Percentiles rank a stretch among this genome's conserved stretches.
Evolutionary conservation across 495 filamentous ascomycete genomes (phyloP).

Genomic region (Aspergillus saccharolyticus): DNA sequence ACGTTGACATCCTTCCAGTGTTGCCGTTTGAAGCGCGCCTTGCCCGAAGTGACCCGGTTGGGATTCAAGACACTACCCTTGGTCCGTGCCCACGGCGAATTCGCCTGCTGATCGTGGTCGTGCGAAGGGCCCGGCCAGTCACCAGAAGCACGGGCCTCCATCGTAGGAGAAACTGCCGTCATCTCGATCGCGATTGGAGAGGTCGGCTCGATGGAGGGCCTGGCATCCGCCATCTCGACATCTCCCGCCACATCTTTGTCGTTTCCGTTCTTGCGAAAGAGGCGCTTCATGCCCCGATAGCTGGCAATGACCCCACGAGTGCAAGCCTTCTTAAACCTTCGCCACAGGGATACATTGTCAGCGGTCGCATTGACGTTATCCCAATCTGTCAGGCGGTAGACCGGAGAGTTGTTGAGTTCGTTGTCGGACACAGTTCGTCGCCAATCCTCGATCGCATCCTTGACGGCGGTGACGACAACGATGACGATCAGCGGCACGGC

Average conservation of each 20-base stretch:
- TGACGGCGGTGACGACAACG: constrained; percentile 76
- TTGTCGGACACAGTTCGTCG: constrained; percentile 84
- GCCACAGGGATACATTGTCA: constrained; percentile 78
- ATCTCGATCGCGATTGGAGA: constrained; percentile 67
- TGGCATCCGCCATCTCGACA: neutral
- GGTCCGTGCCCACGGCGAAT: constrained; percentile 25
- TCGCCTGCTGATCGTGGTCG: constrained; percentile 7
- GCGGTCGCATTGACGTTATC: constrained; percentile 86
- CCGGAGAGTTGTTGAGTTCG: constrained; percentile 89
- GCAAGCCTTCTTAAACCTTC: constrained; percentile 81
- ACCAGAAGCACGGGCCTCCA: constrained; percentile 31
- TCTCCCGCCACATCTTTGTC: constrained; percentile 37
- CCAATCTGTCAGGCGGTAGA: constrained; percentile 79
- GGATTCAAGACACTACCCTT: constrained; percentile 58
- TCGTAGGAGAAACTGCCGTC: constrained; percentile 84
- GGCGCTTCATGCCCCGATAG: constrained; percentile 51
- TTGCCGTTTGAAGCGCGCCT: constrained; percentile 77
- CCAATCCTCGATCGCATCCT: constrained; percentile 94
- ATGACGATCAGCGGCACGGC: constrained; percentile 90
- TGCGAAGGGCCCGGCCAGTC: neutral
- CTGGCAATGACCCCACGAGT: constrained; percentile 54
- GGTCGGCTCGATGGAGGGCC: neutral
- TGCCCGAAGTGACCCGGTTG: constrained; percentile 48
- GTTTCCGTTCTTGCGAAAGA: constrained; percentile 28
- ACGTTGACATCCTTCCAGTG: constrained; percentile 92